Base-by-base conservation (phyloP, 2,329 filamentous ascomycete genomes). In the Pseudogymnoascus pannorum region DNA sequence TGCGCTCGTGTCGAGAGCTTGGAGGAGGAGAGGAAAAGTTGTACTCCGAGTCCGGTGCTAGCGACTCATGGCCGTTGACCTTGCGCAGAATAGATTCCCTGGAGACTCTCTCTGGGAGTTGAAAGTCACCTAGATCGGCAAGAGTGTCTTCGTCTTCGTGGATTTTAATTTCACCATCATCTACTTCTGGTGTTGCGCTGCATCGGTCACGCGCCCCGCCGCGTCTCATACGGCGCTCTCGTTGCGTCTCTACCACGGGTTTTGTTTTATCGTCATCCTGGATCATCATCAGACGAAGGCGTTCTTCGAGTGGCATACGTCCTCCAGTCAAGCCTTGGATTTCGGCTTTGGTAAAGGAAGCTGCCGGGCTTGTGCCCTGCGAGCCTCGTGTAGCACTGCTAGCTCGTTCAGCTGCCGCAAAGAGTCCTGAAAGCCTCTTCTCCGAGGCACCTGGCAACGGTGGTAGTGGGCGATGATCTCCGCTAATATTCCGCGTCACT, bases 31-130 rank as follows among this genome's bases (percentile, higher is more conserved):
- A 86, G 3, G 84, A 86, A 68, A 87, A 84, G 67, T 82, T 82
- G 65, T 84, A 87, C 62, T 86, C 83, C 3, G 86, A 84, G 60
- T 85, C 80, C 62, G 78, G 75, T 18, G 86, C 82, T 48, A 82
- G 78, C 57, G 74, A 67, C 63, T 79, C 69, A 67, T 79, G 81
- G 54, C 81, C 90, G 72, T 94, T 91, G 61, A 97, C 87, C 64
- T 93, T 91, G 60, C 90, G 87, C 68, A 97, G 79, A 67, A 97
- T 97, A 0, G 92, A 96, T 72, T 97, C 94, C 36, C 93, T 85
- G 7, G 93, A 97, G 70, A 97, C 96, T 60, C 88, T 88, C 9
- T 89, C 81, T 16, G 86, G 90, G 12, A 88, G 76, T 66, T 88
- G 80, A 67, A 87, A 88, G 62, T 87, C 64, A 68, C 82, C 79